phyloP scores from a whole-genome alignment of 2,329 filamentous ascomycete species.

The Trichoderma sp. region DNA sequence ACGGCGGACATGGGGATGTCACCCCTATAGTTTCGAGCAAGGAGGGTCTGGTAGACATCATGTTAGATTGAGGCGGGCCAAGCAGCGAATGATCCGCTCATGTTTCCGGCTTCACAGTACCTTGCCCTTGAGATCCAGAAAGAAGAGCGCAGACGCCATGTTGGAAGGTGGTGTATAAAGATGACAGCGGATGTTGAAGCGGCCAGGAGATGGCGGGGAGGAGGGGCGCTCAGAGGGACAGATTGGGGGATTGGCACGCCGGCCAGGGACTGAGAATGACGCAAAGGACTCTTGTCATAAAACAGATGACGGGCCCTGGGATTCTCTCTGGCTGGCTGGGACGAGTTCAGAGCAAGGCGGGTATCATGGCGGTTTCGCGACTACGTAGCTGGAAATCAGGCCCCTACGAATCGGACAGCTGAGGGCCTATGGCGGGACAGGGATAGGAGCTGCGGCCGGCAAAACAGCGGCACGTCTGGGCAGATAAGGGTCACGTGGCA shows the following conservation, averaged over 20 bases:
- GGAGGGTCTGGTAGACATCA: constrained; percentile 72
- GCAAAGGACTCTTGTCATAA: background rate
- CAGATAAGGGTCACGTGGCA: constrained; percentile 29
- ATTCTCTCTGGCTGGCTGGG: background rate
- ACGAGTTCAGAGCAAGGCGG: constrained; percentile 13
- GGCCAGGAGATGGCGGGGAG: constrained; percentile 33
- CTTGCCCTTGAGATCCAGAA: constrained; percentile 99
- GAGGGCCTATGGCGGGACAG: background rate
- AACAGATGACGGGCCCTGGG: background rate
- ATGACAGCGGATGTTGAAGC: constrained; percentile 32
- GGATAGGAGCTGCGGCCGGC: constrained; percentile 21
- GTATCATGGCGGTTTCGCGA: constrained; percentile 18
- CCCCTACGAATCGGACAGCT: constrained; percentile 17
- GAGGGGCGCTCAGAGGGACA: constrained; percentile 36
- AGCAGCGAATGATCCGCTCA: background rate
- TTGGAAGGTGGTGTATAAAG: constrained; percentile 41
- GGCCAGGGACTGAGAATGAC: constrained; percentile 32
- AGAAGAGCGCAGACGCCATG: constrained; percentile 98
- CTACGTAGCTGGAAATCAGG: constrained; percentile 27
- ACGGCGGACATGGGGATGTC: constrained; percentile 99
- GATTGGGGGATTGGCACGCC: constrained; percentile 29
- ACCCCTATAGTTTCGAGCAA: constrained; percentile 97
- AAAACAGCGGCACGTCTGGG: constrained; percentile 28
- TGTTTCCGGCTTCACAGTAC: constrained; percentile 48
- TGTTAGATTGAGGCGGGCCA: background rate